phyloP scores from a whole-genome alignment of 805 yeast species.

The Peterozyma toletana region DNA sequence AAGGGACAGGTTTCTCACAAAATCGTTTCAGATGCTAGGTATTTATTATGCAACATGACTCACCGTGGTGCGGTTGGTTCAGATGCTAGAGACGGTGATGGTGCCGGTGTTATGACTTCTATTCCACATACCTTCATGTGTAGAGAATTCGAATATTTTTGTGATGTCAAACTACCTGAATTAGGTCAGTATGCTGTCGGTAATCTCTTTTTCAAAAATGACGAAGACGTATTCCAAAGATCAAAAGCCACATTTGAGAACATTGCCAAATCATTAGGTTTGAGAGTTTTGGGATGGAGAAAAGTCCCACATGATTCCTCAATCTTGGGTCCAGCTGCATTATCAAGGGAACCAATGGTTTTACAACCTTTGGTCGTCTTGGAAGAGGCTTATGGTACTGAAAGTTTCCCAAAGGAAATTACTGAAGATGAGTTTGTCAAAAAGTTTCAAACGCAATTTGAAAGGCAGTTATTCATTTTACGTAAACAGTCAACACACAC shows the following conservation, averaged over 20 bases:
- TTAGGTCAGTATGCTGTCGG: constrained; percentile 92
- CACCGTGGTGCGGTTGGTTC: constrained; percentile 98
- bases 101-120: constrained; percentile 94
- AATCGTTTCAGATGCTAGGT: constrained; percentile 84
- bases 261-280: constrained; percentile 69
- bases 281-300: constrained; percentile 91
- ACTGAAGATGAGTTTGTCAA: constrained; percentile 47
- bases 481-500: constrained; percentile 87
- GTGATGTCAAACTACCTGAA: constrained; percentile 62
- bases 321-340: constrained; percentile 89
- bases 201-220: constrained; percentile 88
- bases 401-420: constrained; percentile 25
- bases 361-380: constrained; percentile 91
- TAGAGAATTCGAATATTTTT: constrained; percentile 73
- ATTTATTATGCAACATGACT: constrained; percentile 91
- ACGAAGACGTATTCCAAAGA: constrained; percentile 58
- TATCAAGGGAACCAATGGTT: constrained; percentile 85
- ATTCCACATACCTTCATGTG: constrained; percentile 83
- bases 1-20: constrained; percentile 85
- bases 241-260: constrained; percentile 75
- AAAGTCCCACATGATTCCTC: constrained; percentile 91
- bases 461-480: constrained; percentile 75
- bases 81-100: constrained; percentile 96
- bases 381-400: constrained; percentile 37
- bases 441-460: constrained; percentile 58